Base-by-base conservation (phyloP, 495 filamentous ascomycete genomes). In the Lophium mytilinum region DNA sequence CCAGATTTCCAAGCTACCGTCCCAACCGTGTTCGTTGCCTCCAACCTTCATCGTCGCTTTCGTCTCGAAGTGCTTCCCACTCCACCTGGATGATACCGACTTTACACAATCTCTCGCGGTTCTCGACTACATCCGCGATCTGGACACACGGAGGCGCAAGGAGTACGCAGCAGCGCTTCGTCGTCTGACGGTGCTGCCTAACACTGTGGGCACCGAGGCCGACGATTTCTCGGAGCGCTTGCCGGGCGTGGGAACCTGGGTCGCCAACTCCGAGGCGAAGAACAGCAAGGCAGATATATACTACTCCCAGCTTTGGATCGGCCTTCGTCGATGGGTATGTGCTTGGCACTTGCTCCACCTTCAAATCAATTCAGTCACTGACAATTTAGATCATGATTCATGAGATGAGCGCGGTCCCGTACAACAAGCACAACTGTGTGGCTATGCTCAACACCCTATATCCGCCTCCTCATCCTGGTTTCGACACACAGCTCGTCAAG, bases 81-180 rank as follows among this genome's bases (percentile, higher is more conserved):
- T 69, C 4, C 73, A 80, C 24, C 62, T 88, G 4, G 71, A 76
- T 45, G 61, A 74, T 18, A 83, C 88, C 57, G 85, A 87, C 68
- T 89, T 89, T 61, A 79, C 83, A 15, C 85, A 89, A 67, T 82
- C 85, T 15, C 70, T 89, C 53, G 83, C 83, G 8, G 84, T 80
- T 17, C 68, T 89, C 56, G 86, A 89, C 67, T 89, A 89, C 65
- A 73, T 88, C 43, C 82, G 78, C 55, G 83, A 87, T 55, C 70
- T 89, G 19, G 83, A 89, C 56, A 74, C 61, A n/a, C 73, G 86
- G 54, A 77, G 84, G 52, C 77, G 80, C 63, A 80, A 81, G 47
- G 86, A 89, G 59, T 65, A 93, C 85, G 69, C 94, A 82, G 47
- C 86, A 86, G 69, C 87, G 88, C 68, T 95, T 86, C 21, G 86